Conservation (phyloP, 2,329 filamentous ascomycete genomes). For the Beauveria sp. region DNA sequence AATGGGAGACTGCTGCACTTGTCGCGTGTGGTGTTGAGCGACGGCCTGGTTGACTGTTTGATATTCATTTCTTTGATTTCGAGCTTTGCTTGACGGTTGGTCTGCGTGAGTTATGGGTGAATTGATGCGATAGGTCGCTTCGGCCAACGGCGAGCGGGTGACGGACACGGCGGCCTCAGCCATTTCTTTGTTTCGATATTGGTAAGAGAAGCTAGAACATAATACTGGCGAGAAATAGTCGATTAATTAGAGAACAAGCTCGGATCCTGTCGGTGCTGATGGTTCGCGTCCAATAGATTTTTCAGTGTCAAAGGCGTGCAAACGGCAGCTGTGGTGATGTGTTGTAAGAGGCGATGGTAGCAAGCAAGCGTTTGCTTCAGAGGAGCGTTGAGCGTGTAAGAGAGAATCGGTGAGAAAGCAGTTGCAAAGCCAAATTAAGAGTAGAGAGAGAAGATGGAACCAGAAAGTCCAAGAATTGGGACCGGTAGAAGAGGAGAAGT, state of each 20-base stretch:
- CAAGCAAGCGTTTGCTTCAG: background rate
- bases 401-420: background rate
- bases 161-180: constrained; percentile 25
- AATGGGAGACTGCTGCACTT: constrained; percentile 8
- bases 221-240: constrained; percentile 19
- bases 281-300: background rate
- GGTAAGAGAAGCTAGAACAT: constrained; percentile 26
- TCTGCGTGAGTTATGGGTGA: constrained; percentile 25
- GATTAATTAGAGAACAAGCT: background rate
- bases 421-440: background rate
- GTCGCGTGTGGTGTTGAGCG: constrained; percentile 13
- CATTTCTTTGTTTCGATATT: constrained; percentile 19
- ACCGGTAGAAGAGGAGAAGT: constrained; percentile 12
- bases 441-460: background rate
- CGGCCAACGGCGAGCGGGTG: constrained; percentile 35
- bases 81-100: constrained; percentile 23
- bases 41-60: constrained; percentile 6
- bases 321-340: constrained; percentile 1
- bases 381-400: constrained; percentile 3
- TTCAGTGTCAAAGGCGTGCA: background rate
- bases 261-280: background rate
- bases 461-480: background rate
- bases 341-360: constrained; percentile 4
- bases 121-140: constrained; percentile 42
- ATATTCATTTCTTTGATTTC: constrained; percentile 16